These are phyloP conservation scores for Sugiyamaella floridensis DNA, from an alignment of 805 yeast species.

Conservation along the genomic window DNA sequence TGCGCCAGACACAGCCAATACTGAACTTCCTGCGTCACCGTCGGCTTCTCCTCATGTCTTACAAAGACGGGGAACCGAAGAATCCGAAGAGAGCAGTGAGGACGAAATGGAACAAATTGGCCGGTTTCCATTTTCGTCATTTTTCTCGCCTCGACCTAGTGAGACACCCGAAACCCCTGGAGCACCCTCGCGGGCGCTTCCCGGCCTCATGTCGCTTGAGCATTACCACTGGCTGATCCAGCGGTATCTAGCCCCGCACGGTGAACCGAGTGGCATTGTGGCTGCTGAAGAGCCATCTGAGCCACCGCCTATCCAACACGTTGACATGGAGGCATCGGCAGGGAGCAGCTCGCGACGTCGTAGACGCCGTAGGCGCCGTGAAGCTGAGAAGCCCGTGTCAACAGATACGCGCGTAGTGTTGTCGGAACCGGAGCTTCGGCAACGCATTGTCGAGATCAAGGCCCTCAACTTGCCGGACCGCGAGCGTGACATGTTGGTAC, in stretches of 20 bases:
- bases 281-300: slow-evolving; percentile 42
- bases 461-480: slow-evolving; percentile 26
- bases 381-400: background rate
- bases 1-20: too few species aligned
- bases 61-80: too few species aligned
- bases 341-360: background rate
- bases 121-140: slow-evolving; percentile 15
- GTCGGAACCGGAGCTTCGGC: slow-evolving; percentile 21
- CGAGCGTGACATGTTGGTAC: slow-evolving; percentile 31
- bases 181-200: background rate
- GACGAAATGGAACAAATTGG: slow-evolving; percentile 24
- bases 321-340: slow-evolving; percentile 28
- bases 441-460: slow-evolving; percentile 27
- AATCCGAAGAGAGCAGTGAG: slow-evolving; percentile 33
- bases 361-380: slow-evolving; percentile 1
- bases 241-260: slow-evolving; percentile 25
- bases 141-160: slow-evolving; percentile 1
- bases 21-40: too few species aligned
- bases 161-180: background rate
- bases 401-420: slow-evolving; percentile 2
- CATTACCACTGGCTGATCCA: slow-evolving; percentile 20
- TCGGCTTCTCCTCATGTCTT: too few species aligned
- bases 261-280: slow-evolving; percentile 52
- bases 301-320: slow-evolving; percentile 45
- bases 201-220: slow-evolving; percentile 17